These are phyloP conservation scores for Colletotrichum zoysiae DNA, from an alignment of 2,329 filamentous ascomycete genomes.

Conservation along the genomic window DNA sequence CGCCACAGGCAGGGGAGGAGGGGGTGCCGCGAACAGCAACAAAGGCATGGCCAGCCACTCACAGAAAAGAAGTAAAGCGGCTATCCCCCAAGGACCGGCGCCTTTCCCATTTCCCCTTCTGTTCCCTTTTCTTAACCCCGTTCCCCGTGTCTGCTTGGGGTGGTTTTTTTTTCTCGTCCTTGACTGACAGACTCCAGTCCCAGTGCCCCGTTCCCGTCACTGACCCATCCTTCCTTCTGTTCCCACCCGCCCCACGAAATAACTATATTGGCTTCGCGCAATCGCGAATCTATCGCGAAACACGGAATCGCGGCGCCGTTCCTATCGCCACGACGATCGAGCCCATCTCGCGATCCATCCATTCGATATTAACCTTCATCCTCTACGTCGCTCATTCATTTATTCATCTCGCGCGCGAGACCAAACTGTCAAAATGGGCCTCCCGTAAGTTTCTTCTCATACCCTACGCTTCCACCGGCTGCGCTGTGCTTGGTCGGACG, in stretches of 20 bases:
- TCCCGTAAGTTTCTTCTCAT: slow-evolving; percentile 57
- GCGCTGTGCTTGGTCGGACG: slow-evolving; percentile 32
- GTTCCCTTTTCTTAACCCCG: slow-evolving; percentile 17
- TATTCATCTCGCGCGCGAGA: slow-evolving; percentile 13
- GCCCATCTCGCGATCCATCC: neutral
- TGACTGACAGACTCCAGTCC: slow-evolving; percentile 22
- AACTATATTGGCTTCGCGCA: slow-evolving; percentile 33
- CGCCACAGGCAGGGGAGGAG: slow-evolving; percentile 25
- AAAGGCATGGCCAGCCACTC: slow-evolving; percentile 33
- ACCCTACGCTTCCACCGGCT: slow-evolving; percentile 14
- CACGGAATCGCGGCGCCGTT: slow-evolving; percentile 26
- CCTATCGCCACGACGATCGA: slow-evolving; percentile 21
- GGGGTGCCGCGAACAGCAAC: neutral
- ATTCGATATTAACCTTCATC: neutral
- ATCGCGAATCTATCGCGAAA: slow-evolving; percentile 36
- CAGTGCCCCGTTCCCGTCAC: slow-evolving; percentile 34
- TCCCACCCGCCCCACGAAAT: slow-evolving; percentile 32
- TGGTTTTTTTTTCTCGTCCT: slow-evolving; percentile 3
- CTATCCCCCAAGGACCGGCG: slow-evolving; percentile 35
- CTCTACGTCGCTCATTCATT: neutral
- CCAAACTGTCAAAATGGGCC: slow-evolving; percentile 55
- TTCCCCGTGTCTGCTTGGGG: slow-evolving; percentile 14
- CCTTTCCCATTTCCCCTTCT: slow-evolving; percentile 6
- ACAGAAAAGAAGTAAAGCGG: slow-evolving; percentile 37
- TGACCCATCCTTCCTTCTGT: slow-evolving; percentile 23